phyloP scores from a whole-genome alignment of 345 rosid genomes.

The Chamaenerion angustifolium region DNA sequence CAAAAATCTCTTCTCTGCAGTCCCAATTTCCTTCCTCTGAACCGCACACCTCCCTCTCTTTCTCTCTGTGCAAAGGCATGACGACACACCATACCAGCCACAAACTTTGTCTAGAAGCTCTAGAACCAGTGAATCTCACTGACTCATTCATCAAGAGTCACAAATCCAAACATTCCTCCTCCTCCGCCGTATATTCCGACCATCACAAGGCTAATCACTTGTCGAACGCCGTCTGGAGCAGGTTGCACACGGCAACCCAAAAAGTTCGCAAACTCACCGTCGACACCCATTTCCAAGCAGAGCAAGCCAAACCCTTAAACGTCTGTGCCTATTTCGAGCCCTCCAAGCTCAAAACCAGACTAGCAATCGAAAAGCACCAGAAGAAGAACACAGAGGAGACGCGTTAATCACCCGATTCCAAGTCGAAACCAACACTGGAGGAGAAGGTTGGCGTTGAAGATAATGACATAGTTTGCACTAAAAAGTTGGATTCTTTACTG shows the following conservation, averaged over 20 bases:
- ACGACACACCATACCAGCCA: slow-evolving; percentile 19
- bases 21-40: not conserved
- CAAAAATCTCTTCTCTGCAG: too few relatives aligned
- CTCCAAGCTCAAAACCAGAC: slow-evolving; percentile 10
- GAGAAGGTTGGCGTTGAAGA: not conserved
- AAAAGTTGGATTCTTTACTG: slow-evolving; percentile 1
- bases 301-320: slow-evolving; percentile 37
- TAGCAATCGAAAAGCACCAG: slow-evolving; percentile 12
- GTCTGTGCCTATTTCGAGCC: slow-evolving; percentile 38
- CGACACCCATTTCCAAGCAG: slow-evolving; percentile 30
- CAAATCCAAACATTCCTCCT: not conserved
- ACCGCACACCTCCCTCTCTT: not conserved
- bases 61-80: slow-evolving; percentile 13
- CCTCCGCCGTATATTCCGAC: slow-evolving; percentile 6
- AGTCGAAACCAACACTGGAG: too few relatives aligned
- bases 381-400: slow-evolving; percentile 15
- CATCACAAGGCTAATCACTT: not conserved
- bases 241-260: slow-evolving; percentile 7
- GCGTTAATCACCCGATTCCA: slow-evolving; percentile 7
- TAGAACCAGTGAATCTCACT: slow-evolving; percentile 19
- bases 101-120: slow-evolving; percentile 21
- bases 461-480: not conserved
- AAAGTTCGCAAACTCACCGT: slow-evolving; percentile 5
- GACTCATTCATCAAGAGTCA: slow-evolving; percentile 7
- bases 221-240: slow-evolving; percentile 11